phyloP scores from a whole-genome alignment of 2,329 filamentous ascomycete genomes.

The Xylariales sp. region DNA sequence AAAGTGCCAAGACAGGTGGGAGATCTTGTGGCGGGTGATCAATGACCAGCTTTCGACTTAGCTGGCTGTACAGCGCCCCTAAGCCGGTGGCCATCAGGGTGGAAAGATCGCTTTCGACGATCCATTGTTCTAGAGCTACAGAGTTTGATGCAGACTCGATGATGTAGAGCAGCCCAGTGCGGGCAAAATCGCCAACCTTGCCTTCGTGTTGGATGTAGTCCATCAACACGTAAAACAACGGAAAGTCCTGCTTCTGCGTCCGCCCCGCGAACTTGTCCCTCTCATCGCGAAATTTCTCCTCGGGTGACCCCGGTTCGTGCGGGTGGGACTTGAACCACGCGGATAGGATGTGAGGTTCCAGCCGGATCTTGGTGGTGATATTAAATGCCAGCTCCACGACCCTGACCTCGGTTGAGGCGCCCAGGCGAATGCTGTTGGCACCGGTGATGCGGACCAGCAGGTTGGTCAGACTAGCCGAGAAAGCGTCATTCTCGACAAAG shows the following conservation, averaged over 20 bases:
- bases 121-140: constrained; percentile 83
- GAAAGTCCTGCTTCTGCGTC: constrained; percentile 89
- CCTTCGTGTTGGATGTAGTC: constrained; percentile 97
- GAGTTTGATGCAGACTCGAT: constrained; percentile 90
- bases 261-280: constrained; percentile 74
- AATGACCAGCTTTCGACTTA: constrained; percentile 76
- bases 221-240: constrained; percentile 90
- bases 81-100: constrained; percentile 96
- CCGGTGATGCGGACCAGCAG: constrained; percentile 77
- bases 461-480: constrained; percentile 83
- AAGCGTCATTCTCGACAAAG: constrained; percentile 80
- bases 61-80: constrained; percentile 66
- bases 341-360: constrained; percentile 80
- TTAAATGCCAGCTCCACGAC: constrained; percentile 94
- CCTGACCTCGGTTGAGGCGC: constrained; percentile 77
- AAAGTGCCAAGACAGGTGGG: constrained; percentile 80
- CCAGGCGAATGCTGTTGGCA: constrained; percentile 66
- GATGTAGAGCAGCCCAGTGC: constrained; percentile 90
- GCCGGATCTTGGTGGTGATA: constrained; percentile 90
- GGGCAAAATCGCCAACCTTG: constrained; percentile 89
- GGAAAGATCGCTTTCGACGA: constrained; percentile 92
- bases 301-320: constrained; percentile 21
- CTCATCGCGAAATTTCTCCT: constrained; percentile 38
- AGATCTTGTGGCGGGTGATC: constrained; percentile 70
- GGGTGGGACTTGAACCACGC: constrained; percentile 79